Evolutionary conservation across 176 grass and related monocot species (phyloP).

Genomic region (Tillandsia fasciculata): DNA sequence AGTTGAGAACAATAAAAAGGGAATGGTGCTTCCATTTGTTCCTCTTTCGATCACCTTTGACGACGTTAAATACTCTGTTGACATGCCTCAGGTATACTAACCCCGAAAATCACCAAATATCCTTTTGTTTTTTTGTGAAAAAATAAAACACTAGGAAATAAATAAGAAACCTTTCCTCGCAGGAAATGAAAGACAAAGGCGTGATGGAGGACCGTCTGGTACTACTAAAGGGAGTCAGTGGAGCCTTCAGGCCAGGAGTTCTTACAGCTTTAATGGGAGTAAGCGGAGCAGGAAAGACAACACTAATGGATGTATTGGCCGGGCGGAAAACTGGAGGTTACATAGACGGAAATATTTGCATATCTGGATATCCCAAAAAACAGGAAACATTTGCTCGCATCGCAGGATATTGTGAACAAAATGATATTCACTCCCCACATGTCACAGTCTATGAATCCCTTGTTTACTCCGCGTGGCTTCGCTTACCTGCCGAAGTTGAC

Average conservation of each 20-base stretch:
- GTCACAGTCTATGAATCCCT: conserved; percentile 94
- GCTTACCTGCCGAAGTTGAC: conserved; percentile 63
- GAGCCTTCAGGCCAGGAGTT: conserved; percentile 90
- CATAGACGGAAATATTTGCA: conserved; percentile 75
- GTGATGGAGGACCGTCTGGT: conserved; percentile 51
- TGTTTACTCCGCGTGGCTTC: conserved; percentile 88
- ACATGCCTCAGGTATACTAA: conserved; percentile 70
- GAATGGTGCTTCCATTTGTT: conserved; percentile 85
- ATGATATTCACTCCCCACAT: conserved; percentile 92
- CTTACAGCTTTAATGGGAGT: conserved; percentile 92
- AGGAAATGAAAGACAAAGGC: conserved; percentile 91
- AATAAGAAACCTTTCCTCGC: conserved; percentile 6
- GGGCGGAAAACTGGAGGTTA: conserved; percentile 86
- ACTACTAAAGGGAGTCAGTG: conserved; percentile 74
- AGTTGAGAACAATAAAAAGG: conserved; percentile 44
- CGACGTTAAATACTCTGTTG: conserved; percentile 69
- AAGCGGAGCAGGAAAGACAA: conserved; percentile 88
- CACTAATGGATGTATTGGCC: conserved; percentile 87
- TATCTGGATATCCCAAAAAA: conserved; percentile 92
- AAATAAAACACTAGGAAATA: conserved; percentile 10
- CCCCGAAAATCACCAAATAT: neutral
- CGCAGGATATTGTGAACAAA: conserved; percentile 91
- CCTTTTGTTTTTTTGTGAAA: neutral
- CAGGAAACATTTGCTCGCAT: conserved; percentile 91
- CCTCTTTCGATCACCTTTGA: conserved; percentile 75